Evolutionary conservation across 192 early-diverging fungal genomes (phyloP).

Genomic region (Geosiphon pyriformis): DNA sequence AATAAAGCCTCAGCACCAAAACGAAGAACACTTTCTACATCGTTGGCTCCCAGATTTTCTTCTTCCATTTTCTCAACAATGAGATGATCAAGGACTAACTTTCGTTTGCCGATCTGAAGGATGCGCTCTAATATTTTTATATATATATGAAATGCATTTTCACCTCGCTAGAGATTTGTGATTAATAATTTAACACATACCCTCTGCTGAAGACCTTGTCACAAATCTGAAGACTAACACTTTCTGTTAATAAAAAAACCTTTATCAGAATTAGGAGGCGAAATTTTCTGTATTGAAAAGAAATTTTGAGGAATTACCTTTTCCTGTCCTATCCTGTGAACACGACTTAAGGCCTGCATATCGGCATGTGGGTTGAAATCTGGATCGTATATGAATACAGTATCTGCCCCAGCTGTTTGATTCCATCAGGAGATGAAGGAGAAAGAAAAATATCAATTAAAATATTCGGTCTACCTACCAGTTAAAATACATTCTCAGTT

Average conservation of each 20-base stretch:
- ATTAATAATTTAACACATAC: conserved; percentile 23
- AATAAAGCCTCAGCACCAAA: conserved; percentile 68
- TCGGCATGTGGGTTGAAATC: conserved; percentile 73
- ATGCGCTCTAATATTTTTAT: conserved; percentile 46
- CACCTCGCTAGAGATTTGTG: background rate
- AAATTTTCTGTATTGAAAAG: no score
- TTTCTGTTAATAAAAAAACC: conserved; percentile 4
- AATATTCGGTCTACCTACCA: background rate
- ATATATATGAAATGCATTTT: background rate
- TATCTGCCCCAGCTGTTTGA: conserved; percentile 57
- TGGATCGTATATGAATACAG: conserved; percentile 67
- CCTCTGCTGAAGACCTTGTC: conserved; percentile 57
- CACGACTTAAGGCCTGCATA: conserved; percentile 67
- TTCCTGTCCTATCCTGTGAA: conserved; percentile 70
- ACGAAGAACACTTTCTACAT: conserved; percentile 59
- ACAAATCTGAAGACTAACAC: conserved; percentile 55
- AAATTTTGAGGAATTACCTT: no score
- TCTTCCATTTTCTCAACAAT: conserved; percentile 69
- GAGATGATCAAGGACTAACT: conserved; percentile 70
- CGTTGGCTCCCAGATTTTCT: conserved; percentile 45
- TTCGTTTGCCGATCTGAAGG: conserved; percentile 66
- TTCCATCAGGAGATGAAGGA: conserved; percentile 68
- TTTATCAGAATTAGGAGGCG: no score
- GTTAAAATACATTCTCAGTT: background rate
- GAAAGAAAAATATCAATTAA: conserved; percentile 30